A percentile compares a stretch with the other conserved stretches of the same genome.
Evolutionary conservation across 345 rosid species (phyloP).

Genomic region (Gossypium anomalum): DNA sequence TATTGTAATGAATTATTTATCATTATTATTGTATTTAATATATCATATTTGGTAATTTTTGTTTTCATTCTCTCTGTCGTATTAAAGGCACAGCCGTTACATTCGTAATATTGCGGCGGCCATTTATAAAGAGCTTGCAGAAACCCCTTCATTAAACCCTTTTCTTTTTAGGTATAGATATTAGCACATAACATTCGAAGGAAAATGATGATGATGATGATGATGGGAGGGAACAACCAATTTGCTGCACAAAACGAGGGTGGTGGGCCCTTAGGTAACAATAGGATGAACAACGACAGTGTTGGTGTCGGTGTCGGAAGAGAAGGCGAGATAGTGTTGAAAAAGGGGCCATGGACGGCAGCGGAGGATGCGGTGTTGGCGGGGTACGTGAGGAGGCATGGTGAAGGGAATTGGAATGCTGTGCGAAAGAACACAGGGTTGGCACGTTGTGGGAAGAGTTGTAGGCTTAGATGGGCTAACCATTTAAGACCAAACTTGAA

Average conservation of each 20-base stretch:
- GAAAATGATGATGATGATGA: background rate
- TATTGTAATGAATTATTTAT: no score
- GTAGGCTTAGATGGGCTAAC: background rate
- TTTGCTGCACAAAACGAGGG: background rate
- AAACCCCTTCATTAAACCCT: background rate
- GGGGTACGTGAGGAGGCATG: background rate
- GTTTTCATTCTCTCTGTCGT: background rate
- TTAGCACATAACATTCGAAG: background rate
- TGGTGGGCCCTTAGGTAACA: background rate
- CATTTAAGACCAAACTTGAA: background rate
- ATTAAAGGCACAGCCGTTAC: no score
- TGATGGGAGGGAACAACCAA: background rate
- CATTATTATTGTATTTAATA: no score
- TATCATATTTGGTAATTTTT: no score
- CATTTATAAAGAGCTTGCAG: no score
- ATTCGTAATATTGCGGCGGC: no score
- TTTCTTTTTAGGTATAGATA: background rate
- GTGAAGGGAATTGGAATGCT: background rate
- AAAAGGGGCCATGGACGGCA: background rate
- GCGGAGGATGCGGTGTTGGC: background rate
- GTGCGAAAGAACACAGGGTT: background rate
- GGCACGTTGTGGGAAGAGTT: constrained; percentile 3
- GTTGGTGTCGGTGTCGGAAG: background rate
- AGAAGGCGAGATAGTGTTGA: background rate
- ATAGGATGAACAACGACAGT: no score